Evolutionary conservation across 305 asterid genomes (phyloP).

Genomic region (Plantago rigida): DNA sequence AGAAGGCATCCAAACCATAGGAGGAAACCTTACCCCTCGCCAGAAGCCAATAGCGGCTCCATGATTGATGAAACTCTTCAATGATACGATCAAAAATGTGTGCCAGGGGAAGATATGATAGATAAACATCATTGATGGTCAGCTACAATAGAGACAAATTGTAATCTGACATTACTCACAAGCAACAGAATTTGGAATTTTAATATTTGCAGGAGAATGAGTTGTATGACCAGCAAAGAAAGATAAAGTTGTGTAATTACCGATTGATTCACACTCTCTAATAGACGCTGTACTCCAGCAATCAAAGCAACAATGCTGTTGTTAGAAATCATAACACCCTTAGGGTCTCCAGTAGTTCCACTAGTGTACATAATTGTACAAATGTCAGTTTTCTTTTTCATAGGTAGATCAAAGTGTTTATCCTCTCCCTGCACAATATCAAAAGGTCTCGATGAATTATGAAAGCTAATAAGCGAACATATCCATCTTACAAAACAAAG

Average conservation of each 20-base stretch:
- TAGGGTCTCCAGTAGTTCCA: conserved; percentile 95
- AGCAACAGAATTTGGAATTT: not conserved
- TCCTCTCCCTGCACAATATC: conserved; percentile 57
- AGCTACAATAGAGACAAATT: conserved; percentile 43
- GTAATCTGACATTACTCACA: conserved; percentile 10
- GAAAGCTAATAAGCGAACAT: conserved; percentile 19
- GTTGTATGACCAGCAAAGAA: conserved; percentile 10
- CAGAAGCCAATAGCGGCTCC: conserved; percentile 96
- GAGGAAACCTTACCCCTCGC: conserved; percentile 72
- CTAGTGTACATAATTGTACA: conserved; percentile 96
- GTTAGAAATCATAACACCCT: conserved; percentile 91
- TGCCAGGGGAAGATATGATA: conserved; percentile 90
- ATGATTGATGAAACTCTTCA: conserved; percentile 68
- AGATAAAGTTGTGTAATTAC: conserved; percentile 31
- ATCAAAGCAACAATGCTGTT: conserved; percentile 66
- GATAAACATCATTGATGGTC: conserved; percentile 51
- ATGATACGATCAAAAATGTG: conserved; percentile 91
- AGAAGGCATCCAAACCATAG: conserved; percentile 7
- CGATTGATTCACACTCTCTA: conserved; percentile 61
- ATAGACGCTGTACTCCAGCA: conserved; percentile 63
- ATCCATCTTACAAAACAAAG: conserved; percentile 18
- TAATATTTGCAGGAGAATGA: conserved; percentile 5
- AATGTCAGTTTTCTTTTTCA: conserved; percentile 64
- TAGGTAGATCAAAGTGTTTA: conserved; percentile 65
- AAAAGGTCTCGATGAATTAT: conserved; percentile 22